phyloP scores from a whole-genome alignment of 208 protist genomes.

The Endotrypanum monterogeii region DNA sequence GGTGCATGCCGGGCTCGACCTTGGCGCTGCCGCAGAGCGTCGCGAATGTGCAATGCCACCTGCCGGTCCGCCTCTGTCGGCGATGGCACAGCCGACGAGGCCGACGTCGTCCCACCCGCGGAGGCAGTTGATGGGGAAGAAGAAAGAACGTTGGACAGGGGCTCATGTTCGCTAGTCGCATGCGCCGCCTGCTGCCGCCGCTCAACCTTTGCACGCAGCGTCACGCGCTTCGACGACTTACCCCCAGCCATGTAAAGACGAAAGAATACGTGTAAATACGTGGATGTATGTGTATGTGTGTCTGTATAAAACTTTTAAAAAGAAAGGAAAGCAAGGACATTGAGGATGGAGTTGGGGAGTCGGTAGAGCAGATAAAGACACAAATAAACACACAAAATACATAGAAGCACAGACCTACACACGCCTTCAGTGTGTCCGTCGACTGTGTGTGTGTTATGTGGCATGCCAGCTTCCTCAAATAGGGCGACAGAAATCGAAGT shows the following conservation, averaged over 20 bases:
- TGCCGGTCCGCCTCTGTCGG: constrained; percentile 5
- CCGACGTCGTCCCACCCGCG: neutral
- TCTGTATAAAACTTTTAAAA: neutral
- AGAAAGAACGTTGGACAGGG: neutral
- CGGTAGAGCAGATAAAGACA: neutral
- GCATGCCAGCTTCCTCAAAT: neutral
- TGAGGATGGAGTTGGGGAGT: neutral
- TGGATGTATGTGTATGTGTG: neutral
- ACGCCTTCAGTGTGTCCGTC: neutral
- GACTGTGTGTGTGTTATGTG: neutral
- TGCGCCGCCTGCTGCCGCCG: constrained; percentile 9
- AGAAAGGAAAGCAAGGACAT: neutral
- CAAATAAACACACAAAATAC: no score
- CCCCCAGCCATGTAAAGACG: constrained; percentile 16
- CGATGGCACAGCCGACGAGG: neutral
- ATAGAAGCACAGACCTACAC: neutral
- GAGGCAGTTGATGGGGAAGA: neutral
- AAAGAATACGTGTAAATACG: no score
- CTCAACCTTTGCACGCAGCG: constrained; percentile 19
- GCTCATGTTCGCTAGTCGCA: neutral
- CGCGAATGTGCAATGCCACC: constrained; percentile 19
- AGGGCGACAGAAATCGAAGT: neutral
- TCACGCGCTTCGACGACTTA: constrained; percentile 32
- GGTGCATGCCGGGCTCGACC: constrained; percentile 16
- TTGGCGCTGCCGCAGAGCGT: constrained; percentile 24